Evolutionary conservation across 768 basidiomycete species (phyloP), one percentile per base, ranked within the genome.

Genomic region (Peribolospora baueri): DNA sequence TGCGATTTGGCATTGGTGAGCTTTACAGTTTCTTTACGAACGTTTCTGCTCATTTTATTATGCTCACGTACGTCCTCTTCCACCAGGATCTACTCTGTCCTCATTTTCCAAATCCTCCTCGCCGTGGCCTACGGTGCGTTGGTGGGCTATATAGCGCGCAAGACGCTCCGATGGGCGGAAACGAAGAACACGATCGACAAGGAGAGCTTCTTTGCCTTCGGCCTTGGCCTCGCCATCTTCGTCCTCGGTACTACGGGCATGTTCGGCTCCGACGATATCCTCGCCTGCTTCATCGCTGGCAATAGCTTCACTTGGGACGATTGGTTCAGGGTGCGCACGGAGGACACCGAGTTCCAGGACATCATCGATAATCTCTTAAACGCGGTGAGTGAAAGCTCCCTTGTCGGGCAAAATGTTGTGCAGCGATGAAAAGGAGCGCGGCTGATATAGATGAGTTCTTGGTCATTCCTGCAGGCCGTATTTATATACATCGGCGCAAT

Each of bases 221-320:
- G 63, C 25, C 58, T 37, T 9, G 8, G 25, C 4, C 25, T 36
- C 46, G 7, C 37, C 45, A 37, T 11, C 38, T 38, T n/a, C 36
- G 7, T 40, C 37, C 7, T 45, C 6, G 9, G 7, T 7, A 5
- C 49, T 2, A 65, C 66, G 25, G 70, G 70, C 9, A 60, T 70
- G 0, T 54, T 71, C 7, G 71, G 71, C 0, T 66, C 66, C 25
- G 70, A 71, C 59, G 71, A 72, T 56, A 63, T 72, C 9, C 61
- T 72, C 5, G 58, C 57, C 40, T 68, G 66, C 56, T 70, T 70
- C 54, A 59, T 69, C 11, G 69, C 63, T 13, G 63, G 65, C 11
- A 64, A 64, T 53, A 54, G 59, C 3, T 56, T 59, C 37, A 59
- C 55, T 10, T 68, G 67, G 67, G 66, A 66, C 50, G 66, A 67